These are phyloP conservation scores for Daldinia sp. DNA, from an alignment of 2,329 filamentous ascomycete genomes.

Conservation along the genomic window DNA sequence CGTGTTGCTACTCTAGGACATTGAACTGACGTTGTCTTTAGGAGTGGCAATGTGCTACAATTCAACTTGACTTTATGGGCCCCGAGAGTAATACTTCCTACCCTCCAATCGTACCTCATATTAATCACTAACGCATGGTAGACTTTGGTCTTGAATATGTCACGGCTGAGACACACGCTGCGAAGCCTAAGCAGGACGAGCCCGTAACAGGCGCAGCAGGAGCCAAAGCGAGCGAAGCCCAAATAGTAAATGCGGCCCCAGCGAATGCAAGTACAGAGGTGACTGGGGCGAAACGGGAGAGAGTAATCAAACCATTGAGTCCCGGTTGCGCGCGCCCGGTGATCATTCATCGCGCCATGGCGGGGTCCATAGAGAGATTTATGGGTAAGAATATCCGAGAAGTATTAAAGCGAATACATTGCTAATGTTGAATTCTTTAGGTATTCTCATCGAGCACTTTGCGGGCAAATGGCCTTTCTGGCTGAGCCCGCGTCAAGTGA, in stretches of 20 bases:
- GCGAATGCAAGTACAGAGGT: constrained; percentile 18
- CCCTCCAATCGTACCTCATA: background rate
- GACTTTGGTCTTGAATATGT: constrained; percentile 92
- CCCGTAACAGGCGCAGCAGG: constrained; percentile 52
- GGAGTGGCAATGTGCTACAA: constrained; percentile 86
- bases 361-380: constrained; percentile 71
- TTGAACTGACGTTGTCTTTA: constrained; percentile 31
- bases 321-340: constrained; percentile 82
- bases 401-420: background rate
- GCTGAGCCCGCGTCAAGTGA: constrained; percentile 84
- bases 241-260: constrained; percentile 44
- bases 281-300: constrained; percentile 44
- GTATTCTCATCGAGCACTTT: constrained; percentile 85
- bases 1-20: background rate
- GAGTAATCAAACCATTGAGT: constrained; percentile 64
- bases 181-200: constrained; percentile 33
- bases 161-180: constrained; percentile 68
- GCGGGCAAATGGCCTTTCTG: constrained; percentile 91
- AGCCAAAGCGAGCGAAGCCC: constrained; percentile 53
- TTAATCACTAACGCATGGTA: constrained; percentile 65
- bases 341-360: constrained; percentile 90
- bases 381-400: constrained; percentile 58
- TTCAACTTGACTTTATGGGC: constrained; percentile 90
- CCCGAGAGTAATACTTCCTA: constrained; percentile 33
- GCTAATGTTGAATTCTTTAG: constrained; percentile 17